A percentile compares a stretch with the other conserved stretches of the same genome.
Conservation (phyloP, 352 stramenopile species). For the Pythium biforme region DNA sequence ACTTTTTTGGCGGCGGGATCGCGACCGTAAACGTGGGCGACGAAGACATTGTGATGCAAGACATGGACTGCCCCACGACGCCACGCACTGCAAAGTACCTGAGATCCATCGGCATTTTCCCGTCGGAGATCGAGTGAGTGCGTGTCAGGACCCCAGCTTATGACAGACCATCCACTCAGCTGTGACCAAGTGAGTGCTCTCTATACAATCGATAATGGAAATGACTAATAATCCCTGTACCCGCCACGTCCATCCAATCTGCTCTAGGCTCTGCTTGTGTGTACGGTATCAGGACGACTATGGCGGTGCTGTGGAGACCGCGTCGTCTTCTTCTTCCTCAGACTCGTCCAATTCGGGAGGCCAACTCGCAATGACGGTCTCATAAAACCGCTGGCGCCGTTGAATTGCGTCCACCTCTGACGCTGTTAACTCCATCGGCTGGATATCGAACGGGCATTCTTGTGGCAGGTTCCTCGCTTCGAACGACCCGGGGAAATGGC, state of each 20-base stretch:
- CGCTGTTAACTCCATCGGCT: not conserved
- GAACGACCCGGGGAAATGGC: constrained; percentile 50
- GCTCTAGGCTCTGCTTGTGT: no score
- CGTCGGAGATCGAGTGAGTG: constrained; percentile 17
- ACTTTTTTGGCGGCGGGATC: constrained; percentile 22
- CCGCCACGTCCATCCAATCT: no score
- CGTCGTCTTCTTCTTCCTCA: not conserved
- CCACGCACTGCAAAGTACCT: constrained; percentile 24
- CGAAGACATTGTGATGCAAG: constrained; percentile 18
- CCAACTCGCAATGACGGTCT: not conserved
- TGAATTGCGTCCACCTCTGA: not conserved
- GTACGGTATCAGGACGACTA: not conserved
- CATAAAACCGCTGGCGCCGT: not conserved
- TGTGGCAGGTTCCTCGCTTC: constrained; percentile 36
- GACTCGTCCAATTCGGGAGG: not conserved
- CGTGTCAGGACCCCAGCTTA: not conserved
- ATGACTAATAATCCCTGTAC: no score
- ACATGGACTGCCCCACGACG: constrained; percentile 22
- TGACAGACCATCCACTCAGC: no score
- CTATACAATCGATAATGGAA: not conserved
- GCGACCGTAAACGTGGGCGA: not conserved
- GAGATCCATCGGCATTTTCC: constrained; percentile 22
- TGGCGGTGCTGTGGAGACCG: no score
- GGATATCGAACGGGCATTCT: constrained; percentile 59
- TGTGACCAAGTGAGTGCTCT: not conserved